Conservation (phyloP, 169 alveolate genomes). For the Eimeria tenella region DNA sequence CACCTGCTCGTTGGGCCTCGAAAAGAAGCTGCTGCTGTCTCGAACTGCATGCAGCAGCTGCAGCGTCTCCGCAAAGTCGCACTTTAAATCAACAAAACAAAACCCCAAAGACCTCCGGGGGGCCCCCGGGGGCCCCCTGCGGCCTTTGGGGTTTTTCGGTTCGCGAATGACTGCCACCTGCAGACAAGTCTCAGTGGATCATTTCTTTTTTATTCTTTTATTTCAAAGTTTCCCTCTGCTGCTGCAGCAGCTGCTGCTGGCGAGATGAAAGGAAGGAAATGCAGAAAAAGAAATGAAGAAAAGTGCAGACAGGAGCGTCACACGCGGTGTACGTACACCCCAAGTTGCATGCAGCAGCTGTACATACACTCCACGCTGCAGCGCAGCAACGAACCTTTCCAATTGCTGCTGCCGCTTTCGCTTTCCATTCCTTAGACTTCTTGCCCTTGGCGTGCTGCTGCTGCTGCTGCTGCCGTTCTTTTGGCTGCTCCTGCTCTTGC, state of each 20-base stretch:
- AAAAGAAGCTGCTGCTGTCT: slow-evolving; percentile 4
- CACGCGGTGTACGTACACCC: too few species aligned
- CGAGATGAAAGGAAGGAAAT: neutral
- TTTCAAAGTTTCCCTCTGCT: neutral
- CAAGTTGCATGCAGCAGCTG: neutral
- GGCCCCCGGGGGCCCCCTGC: neutral
- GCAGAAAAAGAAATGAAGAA: neutral
- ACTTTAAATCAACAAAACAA: neutral
- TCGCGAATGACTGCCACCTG: slow-evolving; percentile 14
- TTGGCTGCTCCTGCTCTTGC: neutral
- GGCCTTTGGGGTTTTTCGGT: too few species aligned
- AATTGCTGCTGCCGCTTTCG: neutral
- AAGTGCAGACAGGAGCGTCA: neutral
- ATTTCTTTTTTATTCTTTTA: neutral
- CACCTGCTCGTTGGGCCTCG: neutral
- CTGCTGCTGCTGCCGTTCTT: neutral
- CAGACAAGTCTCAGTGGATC: neutral
- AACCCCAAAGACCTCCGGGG: slow-evolving; percentile 11
- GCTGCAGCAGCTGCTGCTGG: neutral
- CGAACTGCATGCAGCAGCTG: slow-evolving; percentile 14
- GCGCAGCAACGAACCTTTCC: neutral
- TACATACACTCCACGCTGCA: neutral
- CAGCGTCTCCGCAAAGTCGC: neutral
- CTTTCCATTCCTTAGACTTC: neutral
- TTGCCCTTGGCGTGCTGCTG: neutral